Evolutionary conservation across 257 asterid genomes (phyloP), one percentile per base, ranked within the genome.

Genomic region (Fraxinus quadrangulata): DNA sequence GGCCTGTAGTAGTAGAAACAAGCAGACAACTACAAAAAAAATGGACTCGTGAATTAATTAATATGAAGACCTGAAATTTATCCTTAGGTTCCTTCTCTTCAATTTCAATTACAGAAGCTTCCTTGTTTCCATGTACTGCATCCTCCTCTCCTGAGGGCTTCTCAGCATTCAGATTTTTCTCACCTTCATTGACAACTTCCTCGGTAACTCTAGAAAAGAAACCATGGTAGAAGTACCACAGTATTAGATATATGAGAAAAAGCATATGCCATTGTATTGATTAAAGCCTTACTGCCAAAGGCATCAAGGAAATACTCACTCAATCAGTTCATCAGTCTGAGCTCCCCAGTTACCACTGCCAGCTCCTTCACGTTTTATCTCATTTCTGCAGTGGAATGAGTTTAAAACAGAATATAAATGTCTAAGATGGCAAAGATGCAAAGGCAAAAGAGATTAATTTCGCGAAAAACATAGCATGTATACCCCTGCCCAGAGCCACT

Each of bases 311-410:
- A 83, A 79, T 40, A 91, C 97, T 91, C 89, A 94, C 97, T 75
- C 88, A 71, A 85, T 76, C 39, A 89, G 70, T 51, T 91, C 98
- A 78, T 91, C 98, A 83, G 81, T 65, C 77, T 81, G 86, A 73
- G 92, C 86, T 79, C 98, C 98, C 98, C 98, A 94, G 78, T 91
- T 94, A 31, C 95, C 97, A 56, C 82, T 89, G 79, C 97, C 97
- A 88, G 92, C 75, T 79, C 97, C 97, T 51, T 90, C 98, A 2
- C 91, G 89, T 77, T 89, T 94, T 24, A 87, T 59, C 77, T 89
- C 96, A 82, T 84, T 77, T 81, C 97, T 91, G 87, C 72, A 31
- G 79, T 1, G 67, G 47, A 73, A 36, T 42, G 19, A 73, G 34
- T 24, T 66, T 19, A 45, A 3, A 67, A 59, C 23, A 4, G 26